These are phyloP conservation scores for Alternaria gaisen DNA, from an alignment of 2,329 filamentous ascomycete species.

Conservation along the genomic window DNA sequence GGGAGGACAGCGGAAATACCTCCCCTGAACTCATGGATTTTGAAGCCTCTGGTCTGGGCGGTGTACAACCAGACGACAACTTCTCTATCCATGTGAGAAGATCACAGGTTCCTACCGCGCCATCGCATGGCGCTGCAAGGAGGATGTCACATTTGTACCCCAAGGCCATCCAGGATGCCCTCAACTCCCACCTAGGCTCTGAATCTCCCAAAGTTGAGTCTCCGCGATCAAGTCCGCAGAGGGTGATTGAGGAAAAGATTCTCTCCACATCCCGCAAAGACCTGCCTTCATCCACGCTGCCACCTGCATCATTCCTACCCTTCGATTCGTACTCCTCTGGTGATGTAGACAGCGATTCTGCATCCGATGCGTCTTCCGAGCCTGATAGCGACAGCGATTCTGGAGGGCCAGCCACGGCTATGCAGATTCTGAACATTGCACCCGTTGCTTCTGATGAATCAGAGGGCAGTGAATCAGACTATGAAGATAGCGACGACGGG, in stretches of 20 bases:
- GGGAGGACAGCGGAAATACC: slow-evolving; percentile 32
- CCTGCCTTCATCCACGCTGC: slow-evolving; percentile 56
- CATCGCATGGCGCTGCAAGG: neutral
- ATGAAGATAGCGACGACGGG: slow-evolving; percentile 50
- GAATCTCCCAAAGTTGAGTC: slow-evolving; percentile 18
- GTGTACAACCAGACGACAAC: slow-evolving; percentile 66
- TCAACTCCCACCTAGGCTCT: slow-evolving; percentile 22
- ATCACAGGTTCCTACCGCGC: slow-evolving; percentile 28
- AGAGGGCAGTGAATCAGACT: slow-evolving; percentile 24
- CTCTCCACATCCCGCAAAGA: slow-evolving; percentile 73
- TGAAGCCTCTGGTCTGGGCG: slow-evolving; percentile 65
- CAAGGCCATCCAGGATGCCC: slow-evolving; percentile 46
- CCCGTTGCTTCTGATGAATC: slow-evolving; percentile 16
- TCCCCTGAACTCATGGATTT: slow-evolving; percentile 49
- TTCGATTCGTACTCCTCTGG: slow-evolving; percentile 49
- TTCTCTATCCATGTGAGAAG: slow-evolving; percentile 62
- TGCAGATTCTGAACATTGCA: slow-evolving; percentile 42
- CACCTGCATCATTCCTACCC: slow-evolving; percentile 56
- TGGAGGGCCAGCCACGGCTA: slow-evolving; percentile 31
- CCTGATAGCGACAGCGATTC: slow-evolving; percentile 12
- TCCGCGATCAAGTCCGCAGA: slow-evolving; percentile 16
- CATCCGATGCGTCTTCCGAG: slow-evolving; percentile 48
- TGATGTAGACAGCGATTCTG: slow-evolving; percentile 48
- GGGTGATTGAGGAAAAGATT: slow-evolving; percentile 69
- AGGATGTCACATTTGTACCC: slow-evolving; percentile 32